Evolutionary conservation across 306 rosid genomes (phyloP).

Genomic region (Rosa persica): DNA sequence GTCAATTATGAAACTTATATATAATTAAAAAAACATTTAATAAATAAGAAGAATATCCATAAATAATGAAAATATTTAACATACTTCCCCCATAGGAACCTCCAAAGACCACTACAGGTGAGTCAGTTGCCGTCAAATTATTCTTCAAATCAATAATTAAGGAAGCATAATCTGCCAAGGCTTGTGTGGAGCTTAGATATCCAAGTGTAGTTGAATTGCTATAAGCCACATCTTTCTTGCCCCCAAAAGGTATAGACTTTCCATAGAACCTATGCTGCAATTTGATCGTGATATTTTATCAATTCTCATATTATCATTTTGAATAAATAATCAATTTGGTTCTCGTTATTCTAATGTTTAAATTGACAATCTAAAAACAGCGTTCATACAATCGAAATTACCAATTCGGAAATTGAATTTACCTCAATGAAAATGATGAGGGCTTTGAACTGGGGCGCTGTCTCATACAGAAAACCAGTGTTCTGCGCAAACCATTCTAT

Average conservation of each 20-base stretch:
- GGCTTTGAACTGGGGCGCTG: conserved; percentile 69
- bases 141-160: conserved; percentile 65
- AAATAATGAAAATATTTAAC: neutral
- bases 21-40: neutral
- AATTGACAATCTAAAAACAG: too few relatives aligned
- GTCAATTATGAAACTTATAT: too few relatives aligned
- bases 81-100: conserved; percentile 97
- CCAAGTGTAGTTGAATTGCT: conserved; percentile 63
- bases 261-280: conserved; percentile 90
- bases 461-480: conserved; percentile 70
- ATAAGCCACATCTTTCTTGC: conserved; percentile 44
- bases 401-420: neutral
- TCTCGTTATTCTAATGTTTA: too few relatives aligned
- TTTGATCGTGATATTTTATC: too few relatives aligned
- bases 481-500: conserved; percentile 85
- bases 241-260: conserved; percentile 79
- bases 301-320: too few relatives aligned
- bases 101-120: conserved; percentile 84
- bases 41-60: neutral
- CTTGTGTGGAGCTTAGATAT: conserved; percentile 70
- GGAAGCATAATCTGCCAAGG: conserved; percentile 84
- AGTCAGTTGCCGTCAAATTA: conserved; percentile 55
- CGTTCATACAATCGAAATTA: neutral
- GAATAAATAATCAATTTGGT: too few relatives aligned
- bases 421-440: conserved; percentile 91